phyloP scores from a whole-genome alignment of 1,284 basidiomycete species.

The Stereum hirsutum region DNA sequence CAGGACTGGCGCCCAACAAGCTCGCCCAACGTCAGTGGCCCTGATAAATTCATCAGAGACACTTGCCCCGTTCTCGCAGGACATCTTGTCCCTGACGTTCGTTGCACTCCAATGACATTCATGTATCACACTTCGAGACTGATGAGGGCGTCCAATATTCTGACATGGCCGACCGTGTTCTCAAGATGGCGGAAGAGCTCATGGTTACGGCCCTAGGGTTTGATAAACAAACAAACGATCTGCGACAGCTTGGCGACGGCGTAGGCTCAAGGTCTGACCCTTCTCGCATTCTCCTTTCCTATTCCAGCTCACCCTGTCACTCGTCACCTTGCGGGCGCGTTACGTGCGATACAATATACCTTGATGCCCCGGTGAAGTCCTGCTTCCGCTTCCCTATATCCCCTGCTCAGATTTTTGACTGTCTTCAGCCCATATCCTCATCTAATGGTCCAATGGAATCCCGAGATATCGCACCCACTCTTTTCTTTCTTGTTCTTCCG shows the following conservation, averaged over 20 bases:
- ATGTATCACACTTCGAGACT: too few relatives aligned
- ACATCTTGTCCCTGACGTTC: neutral
- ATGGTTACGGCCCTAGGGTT: too few relatives aligned
- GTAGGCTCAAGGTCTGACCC: neutral
- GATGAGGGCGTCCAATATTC: too few relatives aligned
- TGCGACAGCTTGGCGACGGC: neutral
- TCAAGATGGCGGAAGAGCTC: too few relatives aligned
- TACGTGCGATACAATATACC: too few relatives aligned
- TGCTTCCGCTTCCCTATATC: neutral
- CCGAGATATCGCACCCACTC: neutral
- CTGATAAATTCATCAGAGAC: neutral
- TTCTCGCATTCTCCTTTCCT: neutral
- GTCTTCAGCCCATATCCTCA: neutral
- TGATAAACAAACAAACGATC: too few relatives aligned
- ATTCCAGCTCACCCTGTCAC: neutral
- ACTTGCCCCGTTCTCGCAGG: neutral
- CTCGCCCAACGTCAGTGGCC: neutral
- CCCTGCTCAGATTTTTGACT: neutral
- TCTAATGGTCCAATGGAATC: neutral
- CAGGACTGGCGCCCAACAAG: neutral
- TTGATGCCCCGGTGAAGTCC: too few relatives aligned
- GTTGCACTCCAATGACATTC: neutral
- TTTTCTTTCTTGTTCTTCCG: conserved; percentile 1
- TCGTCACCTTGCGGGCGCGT: too few relatives aligned
- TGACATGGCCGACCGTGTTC: too few relatives aligned